These are phyloP conservation scores for Diaporthe citri DNA, from an alignment of 2,329 filamentous ascomycete genomes.

Conservation along the genomic window DNA sequence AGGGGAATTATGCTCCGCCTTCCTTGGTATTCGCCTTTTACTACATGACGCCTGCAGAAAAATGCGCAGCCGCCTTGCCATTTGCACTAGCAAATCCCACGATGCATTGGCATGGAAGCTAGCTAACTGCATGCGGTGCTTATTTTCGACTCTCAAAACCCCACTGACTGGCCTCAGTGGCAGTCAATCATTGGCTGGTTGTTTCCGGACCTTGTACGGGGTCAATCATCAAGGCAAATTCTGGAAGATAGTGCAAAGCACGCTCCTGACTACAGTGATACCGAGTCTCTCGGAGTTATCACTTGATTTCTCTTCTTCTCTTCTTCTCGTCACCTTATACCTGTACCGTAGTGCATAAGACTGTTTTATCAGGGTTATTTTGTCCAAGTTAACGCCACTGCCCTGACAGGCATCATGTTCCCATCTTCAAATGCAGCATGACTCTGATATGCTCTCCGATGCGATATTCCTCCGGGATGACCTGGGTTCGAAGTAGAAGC, in stretches of 20 bases:
- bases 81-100: background rate
- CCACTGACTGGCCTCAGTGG: background rate
- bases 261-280: no score
- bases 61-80: background rate
- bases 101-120: background rate
- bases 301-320: no score
- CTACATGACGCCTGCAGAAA: background rate
- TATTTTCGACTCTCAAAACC: background rate
- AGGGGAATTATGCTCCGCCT: background rate
- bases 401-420: no score
- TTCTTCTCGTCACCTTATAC: no score
- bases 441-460: background rate
- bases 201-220: background rate
- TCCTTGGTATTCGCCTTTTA: background rate
- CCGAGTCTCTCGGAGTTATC: no score
- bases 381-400: no score
- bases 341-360: no score
- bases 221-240: no score
- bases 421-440: no score
- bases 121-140: background rate
- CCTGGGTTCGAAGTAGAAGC: background rate
- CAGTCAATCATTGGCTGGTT: no score
- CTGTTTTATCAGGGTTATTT: no score
- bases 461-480: background rate
- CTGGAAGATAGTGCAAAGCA: no score